Evolutionary conservation across 176 grass and related monocot species (phyloP), one percentile per base, ranked within the genome.

Genomic region (Ampelocalamus luodianensis): DNA sequence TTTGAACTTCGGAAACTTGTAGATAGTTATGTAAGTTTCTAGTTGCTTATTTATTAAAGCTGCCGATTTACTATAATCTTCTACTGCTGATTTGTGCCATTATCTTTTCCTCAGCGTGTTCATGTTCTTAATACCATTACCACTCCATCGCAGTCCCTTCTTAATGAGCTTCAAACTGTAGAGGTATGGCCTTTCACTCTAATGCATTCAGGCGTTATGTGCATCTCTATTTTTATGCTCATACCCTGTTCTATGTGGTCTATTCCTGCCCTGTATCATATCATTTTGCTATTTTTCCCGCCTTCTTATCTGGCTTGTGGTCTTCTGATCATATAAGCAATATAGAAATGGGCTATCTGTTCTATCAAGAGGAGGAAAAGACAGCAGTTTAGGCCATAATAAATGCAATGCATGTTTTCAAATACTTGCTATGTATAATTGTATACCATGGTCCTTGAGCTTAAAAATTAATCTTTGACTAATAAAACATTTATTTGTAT

Each of bases 1-100:
- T 96, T 99, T 92, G 88, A 99, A 85, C 96, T 99, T 86, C 93
- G 88, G 82, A 99, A 96, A 78, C 91, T 94, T 94, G 83, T 99
- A 50, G 84, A 99, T 92, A 92, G 91, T 83, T 99, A 99, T 92
- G 96, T 99, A 89, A 92, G 96, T 96, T 93, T 60, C 62, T 56
- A 77, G n/a, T 75, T 90, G 3, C 51, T 86, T 65, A 63, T 61
- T 67, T 81, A 13, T 73, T 54, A 8, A 85, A 80, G 18, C 68
- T 62, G 46, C 44, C 12, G 5, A 32, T 50, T 82, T 82, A 62
- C 13, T 73, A 18, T 78, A 11, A 85, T 69, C 56, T 82, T 82
- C 24, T 63, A 37, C 53, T 39, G 24, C 82, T 94, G 77, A 91
- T 81, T 48, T 50, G 20, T 40, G 44, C 63, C 45, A 36, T 58